Conservation (phyloP, 2,329 filamentous ascomycete genomes). For the Aspergillus novofumigatus region DNA sequence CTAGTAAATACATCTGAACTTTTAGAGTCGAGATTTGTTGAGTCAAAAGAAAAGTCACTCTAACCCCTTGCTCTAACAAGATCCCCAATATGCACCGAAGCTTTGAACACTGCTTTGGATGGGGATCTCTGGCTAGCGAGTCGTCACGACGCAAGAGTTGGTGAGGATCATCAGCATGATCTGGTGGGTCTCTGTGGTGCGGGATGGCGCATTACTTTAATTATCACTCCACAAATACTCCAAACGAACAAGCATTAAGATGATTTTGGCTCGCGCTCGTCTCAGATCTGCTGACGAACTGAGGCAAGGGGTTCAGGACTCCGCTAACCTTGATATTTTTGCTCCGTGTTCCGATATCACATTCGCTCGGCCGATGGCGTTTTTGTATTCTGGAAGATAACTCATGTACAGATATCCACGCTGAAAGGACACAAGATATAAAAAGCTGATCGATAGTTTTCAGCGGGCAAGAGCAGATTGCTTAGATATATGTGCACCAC, state of each 20-base stretch:
- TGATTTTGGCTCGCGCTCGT: background rate
- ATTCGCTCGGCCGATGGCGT: background rate
- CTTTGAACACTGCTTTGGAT: background rate
- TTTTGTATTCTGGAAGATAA: background rate
- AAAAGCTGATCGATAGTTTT: background rate
- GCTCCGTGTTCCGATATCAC: background rate
- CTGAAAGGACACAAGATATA: background rate
- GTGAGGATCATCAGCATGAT: constrained; percentile 11
- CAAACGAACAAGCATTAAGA: background rate
- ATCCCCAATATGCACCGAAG: background rate
- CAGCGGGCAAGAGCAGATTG: background rate
- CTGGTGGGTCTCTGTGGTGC: constrained; percentile 15
- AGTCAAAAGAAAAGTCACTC: no score
- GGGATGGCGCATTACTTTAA: constrained; percentile 22
- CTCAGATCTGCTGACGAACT: background rate
- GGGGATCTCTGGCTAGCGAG: constrained; percentile 7
- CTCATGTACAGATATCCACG: background rate
- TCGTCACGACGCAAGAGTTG: constrained; percentile 1
- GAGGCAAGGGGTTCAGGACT: background rate
- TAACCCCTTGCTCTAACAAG: background rate
- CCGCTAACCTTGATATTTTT: background rate
- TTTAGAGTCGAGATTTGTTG: no score
- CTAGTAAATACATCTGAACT: no score
- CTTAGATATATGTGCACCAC: background rate
- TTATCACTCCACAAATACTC: constrained; percentile 12